Conservation (phyloP, 306 rosid species). For the Elaeagnus macrophylla region DNA sequence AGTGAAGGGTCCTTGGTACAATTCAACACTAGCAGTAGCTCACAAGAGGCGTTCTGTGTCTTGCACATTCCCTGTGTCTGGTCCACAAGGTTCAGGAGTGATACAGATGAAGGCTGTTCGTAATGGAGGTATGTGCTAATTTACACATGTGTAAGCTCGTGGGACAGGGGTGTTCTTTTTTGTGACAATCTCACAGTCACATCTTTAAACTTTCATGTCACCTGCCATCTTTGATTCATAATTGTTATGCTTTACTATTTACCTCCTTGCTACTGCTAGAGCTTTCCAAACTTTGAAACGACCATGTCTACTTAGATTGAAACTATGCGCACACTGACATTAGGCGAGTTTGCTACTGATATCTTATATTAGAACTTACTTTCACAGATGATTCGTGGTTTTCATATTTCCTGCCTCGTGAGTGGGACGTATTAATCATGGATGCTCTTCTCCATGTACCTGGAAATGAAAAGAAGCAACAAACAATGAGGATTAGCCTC, state of each 20-base stretch:
- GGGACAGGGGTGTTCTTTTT: not conserved
- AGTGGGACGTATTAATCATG: conserved; percentile 88
- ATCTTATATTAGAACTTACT: not conserved
- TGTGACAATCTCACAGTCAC: no score
- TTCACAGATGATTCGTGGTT: conserved; percentile 65
- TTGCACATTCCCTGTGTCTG: conserved; percentile 81
- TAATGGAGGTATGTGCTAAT: conserved; percentile 53
- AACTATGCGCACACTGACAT: not conserved
- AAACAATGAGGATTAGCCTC: conserved; percentile 55
- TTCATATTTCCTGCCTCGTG: conserved; percentile 52
- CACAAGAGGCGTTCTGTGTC: conserved; percentile 79
- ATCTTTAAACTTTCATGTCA: no score
- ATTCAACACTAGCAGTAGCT: conserved; percentile 91
- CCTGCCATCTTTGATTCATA: not conserved
- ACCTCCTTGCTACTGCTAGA: not conserved
- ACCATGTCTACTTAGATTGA: not conserved
- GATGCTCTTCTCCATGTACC: conserved; percentile 87
- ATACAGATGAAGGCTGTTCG: conserved; percentile 83
- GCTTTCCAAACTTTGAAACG: not conserved
- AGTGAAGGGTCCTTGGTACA: conserved; percentile 87
- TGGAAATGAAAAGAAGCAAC: conserved; percentile 57
- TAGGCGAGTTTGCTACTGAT: not conserved
- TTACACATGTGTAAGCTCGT: not conserved
- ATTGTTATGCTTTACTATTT: not conserved
- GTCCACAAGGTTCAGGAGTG: conserved; percentile 74